Evolutionary conservation across 75 land plant genomes (phyloP).

Genomic region (Adiantum capillusveneris): DNA sequence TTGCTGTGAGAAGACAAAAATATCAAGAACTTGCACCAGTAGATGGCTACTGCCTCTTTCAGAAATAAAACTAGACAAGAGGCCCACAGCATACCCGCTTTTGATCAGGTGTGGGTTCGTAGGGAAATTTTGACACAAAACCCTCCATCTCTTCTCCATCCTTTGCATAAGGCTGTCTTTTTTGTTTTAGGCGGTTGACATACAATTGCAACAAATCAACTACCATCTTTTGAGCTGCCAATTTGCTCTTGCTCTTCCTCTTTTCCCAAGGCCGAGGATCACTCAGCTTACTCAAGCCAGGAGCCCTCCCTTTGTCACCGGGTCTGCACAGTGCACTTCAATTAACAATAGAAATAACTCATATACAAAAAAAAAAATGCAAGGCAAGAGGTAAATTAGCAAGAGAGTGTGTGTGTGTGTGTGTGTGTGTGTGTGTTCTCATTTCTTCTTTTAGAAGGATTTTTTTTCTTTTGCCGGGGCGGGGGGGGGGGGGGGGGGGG

Average conservation of each 20-base stretch:
- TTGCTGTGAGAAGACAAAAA: too few species aligned
- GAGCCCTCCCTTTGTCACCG: conserved; percentile 69
- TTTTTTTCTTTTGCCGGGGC: too few species aligned
- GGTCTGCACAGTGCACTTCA: conserved; percentile 64
- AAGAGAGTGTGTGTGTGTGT: too few species aligned
- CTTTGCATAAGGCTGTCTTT: conserved; percentile 71
- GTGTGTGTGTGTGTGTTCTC: too few species aligned
- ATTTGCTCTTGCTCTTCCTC: conserved; percentile 77
- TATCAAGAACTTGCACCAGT: not conserved
- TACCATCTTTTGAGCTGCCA: conserved; percentile 90
- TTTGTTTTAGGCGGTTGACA: conserved; percentile 79
- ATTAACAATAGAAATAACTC: too few species aligned
- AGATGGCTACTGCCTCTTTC: too few species aligned
- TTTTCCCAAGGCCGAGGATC: conserved; percentile 84
- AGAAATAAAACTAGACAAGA: not conserved
- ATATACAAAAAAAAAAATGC: too few species aligned
- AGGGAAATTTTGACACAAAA: conserved; percentile 81
- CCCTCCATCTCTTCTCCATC: conserved; percentile 28
- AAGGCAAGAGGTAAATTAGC: too few species aligned
- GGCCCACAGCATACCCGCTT: conserved; percentile 41
- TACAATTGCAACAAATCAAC: conserved; percentile 95
- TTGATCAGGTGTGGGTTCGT: conserved; percentile 87
- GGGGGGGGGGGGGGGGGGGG: too few species aligned
- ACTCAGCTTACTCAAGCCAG: conserved; percentile 70
- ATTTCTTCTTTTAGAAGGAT: too few species aligned